Evolutionary conservation across 495 filamentous ascomycete species (phyloP), one percentile per base, ranked within the genome.

Genomic region (Lepraria neglecta): DNA sequence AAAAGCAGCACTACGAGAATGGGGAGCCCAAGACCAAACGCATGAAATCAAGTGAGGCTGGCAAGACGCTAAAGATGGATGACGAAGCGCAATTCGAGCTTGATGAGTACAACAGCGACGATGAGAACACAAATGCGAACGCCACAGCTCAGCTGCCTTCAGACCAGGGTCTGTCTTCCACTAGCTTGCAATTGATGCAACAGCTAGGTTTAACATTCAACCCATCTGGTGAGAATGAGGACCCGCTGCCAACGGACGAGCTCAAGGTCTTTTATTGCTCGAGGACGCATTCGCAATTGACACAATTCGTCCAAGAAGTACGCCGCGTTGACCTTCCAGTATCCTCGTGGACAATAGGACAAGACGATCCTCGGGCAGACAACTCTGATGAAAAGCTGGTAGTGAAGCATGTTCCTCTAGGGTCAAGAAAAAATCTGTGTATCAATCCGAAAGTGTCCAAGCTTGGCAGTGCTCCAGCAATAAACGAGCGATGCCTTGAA

Each of bases 401-500:
- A 15, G 71, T 97, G 33, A 97, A 94, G 66, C 89, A 97, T 64
- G 73, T 98, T 4, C 85, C 91, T 0, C 74, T 98, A 10, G 95
- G 92, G 5, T 97, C 94, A 0, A 80, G 94, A 31, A 96, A 92
- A 66, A 91, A 91, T 62, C 78, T 98, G 3, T 98, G 94, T 72
- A 96, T 97, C 68, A 96, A 97, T 67, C 80, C 88, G 4, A 82
- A 83, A 30, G 92, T 98, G 17, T 75, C 77, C 45, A 82, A 80
- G 21, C 80, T 97, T 12, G 80, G 80, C 1, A 89, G 82, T 64
- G 75, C 85, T 19, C 87, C 87, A 0, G 90, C 91, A 12, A 96
- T 98, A 73, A 98, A 97, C 66, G 94, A 97, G 73, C 78, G 87
- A n/a, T 98, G 94, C 70, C 75, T 95, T 28, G 92, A 97, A 52